Base-by-base conservation (phyloP, 2,329 filamentous ascomycete species). In the Hymenoscyphus linearis region DNA sequence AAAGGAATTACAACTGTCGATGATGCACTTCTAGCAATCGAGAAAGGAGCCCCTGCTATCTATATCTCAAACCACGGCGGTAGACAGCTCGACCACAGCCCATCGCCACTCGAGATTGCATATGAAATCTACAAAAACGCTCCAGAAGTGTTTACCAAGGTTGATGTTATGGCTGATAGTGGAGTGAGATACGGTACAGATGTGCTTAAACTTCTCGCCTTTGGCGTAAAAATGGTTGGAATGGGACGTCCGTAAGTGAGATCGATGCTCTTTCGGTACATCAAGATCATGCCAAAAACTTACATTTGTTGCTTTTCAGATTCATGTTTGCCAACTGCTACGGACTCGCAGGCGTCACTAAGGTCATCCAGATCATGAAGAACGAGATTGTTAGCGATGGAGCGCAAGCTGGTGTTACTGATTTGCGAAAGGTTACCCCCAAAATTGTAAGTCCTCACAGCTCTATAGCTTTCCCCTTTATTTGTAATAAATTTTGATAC, bases 141-240 rank as follows among this genome's bases (percentile, higher is more conserved):
- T 9, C 64, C 63, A 14, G 35, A 65, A 34, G 58, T 61, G 10
- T 59, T 59, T n/a, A 52, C 56, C n/a, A 44, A 62, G 44, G 52
- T 58, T 31, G 78, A 81, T 66, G 77, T 86, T 64, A 85, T 84
- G 77, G 86, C 79, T 69, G 83, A 86, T 71, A 83, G 79, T 2
- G 83, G 84, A 2, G 73, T 86, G 0, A 75, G 83, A 1, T 78
- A 80, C 7, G 82, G 80, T 1, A 77, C 79, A 16, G 84, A 86
- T 66, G 77, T 85, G 9, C 78, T 83, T 69, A 86, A 86, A 69
- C 83, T 83, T 1, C 74, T 86, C 14, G 82, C 83, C 0, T 71
- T 86, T 14, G 83, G 84, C 2, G 84, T 83, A 0, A 82, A 82
- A 65, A 85, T 85, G 64, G 82, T 85, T 27, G 84, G 85, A 60